Evolutionary conservation across 2,329 filamentous ascomycete species (phyloP), one percentile per base, ranked within the genome.

Genomic region (Penicillium palitans): DNA sequence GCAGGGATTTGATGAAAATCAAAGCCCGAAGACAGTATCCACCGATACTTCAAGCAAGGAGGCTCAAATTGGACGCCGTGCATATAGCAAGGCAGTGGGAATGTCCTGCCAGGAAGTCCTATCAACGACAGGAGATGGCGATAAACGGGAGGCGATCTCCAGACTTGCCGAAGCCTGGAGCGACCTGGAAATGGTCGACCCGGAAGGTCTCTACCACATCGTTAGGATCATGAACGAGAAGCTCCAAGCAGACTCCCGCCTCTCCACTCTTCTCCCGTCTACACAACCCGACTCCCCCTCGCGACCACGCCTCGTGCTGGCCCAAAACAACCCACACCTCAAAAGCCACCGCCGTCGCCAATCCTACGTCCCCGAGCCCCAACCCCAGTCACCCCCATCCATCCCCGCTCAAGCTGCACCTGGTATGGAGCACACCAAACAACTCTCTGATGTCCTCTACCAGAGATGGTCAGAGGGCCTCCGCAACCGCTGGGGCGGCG

Each of bases 341-440:
- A 90, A 89, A 75, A 91, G 86, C 69, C 90, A 93, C 70, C 85
- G 88, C 52, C 84, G 87, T 58, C 85, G 89, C 19, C 86, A 89
- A 65, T 80, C 77, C 19, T 72, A 73, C 46, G 65, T 66, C 29
- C 58, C 67, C 19, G 72, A 77, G 24, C 52, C 70, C n/a, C 70
- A 65, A n/a, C 66, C 70, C 74, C 76, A 68, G 76, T 76, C 64
- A 54, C 76, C 57, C 57, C 72, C 67, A 66, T 72, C 63, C 45
- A 74, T 83, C 65, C 75, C 85, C 1, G 86, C 83, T 12, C 80
- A 84, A 62, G 73, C 79, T 48, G 78, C 82, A 57, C 83, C 87
- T 1, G 93, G 92, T 2, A 93, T 97, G 90, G 93, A 97, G 75
- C 93, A 97, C 76, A 90, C 89, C 64, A 91, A 91, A 70, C 87